Conservation (phyloP, 1,284 basidiomycete species). For the Ganoderma leucocontextum region DNA sequence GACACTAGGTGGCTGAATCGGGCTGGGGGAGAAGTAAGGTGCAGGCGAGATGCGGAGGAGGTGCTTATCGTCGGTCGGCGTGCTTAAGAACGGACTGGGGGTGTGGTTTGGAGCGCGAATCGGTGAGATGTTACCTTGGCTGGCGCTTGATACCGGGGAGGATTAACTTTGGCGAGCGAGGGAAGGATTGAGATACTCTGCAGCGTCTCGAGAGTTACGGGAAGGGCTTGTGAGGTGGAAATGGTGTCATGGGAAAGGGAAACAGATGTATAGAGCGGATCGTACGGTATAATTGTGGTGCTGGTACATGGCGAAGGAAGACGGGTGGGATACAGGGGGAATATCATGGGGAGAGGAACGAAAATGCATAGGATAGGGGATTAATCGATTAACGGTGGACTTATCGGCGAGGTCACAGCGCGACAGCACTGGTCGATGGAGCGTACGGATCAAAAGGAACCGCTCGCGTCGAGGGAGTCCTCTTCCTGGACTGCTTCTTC, state of each 20-base stretch:
- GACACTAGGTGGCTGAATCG: neutral
- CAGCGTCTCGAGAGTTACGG: neutral
- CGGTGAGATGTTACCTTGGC: conserved; percentile 28
- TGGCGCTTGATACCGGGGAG: neutral
- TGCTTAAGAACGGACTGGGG: conserved; percentile 14
- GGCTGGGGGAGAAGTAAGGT: neutral
- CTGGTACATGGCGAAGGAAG: neutral
- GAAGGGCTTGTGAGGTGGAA: neutral
- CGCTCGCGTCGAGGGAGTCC: conserved; percentile 3
- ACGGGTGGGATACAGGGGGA: conserved; percentile 3
- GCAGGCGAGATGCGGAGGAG: neutral
- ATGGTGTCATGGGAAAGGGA: neutral
- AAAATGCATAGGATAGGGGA: neutral
- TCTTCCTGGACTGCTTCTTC: conserved; percentile 21
- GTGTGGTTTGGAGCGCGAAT: conserved; percentile 28
- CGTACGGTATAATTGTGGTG: neutral
- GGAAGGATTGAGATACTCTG: neutral
- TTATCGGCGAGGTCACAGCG: neutral
- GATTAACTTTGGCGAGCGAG: neutral
- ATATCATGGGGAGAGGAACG: neutral
- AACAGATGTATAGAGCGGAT: neutral
- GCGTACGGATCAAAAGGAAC: conserved; percentile 28
- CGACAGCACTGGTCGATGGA: conserved; percentile 27
- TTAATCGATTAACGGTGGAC: conserved; percentile 8
- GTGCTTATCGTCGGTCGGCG: conserved; percentile 4